Evolutionary conservation across 345 rosid genomes (phyloP), one percentile per base, ranked within the genome.

Genomic region (Euphorbia tirucalli): DNA sequence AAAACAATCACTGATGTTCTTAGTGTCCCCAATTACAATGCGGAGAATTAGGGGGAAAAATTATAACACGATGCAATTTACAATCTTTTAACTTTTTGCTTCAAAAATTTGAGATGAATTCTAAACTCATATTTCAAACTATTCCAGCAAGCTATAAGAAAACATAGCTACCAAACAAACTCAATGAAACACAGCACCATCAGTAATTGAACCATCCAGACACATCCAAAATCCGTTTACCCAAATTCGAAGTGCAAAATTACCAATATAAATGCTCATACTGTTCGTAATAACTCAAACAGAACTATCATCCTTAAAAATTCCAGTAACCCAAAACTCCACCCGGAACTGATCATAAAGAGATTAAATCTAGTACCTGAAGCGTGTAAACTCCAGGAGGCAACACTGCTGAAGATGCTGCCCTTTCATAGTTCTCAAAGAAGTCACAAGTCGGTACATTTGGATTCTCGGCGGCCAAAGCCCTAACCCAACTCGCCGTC

Each of bases 301-400:
- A n/a, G n/a, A n/a, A n/a, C n/a, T n/a, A n/a, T n/a, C n/a, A n/a
- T n/a, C n/a, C n/a, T n/a, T n/a, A n/a, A n/a, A n/a, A n/a, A n/a
- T n/a, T n/a, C n/a, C n/a, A n/a, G n/a, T n/a, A n/a, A n/a, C n/a
- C n/a, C n/a, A n/a, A n/a, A n/a, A n/a, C n/a, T n/a, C n/a, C n/a
- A n/a, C n/a, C n/a, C n/a, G n/a, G n/a, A n/a, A n/a, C n/a, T n/a
- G 21, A 54, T 27, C 28, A 16, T 1, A 41, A 28, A n/a, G 24
- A 55, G 28, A 22, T 18, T 24, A 11, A 35, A 15, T 37, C 43
- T 15, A 28, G 28, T 78, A 89, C 99, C 96, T 95, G 96, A 57
- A 95, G 81, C 6, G 94, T 92, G 79, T 95, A 95, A 73, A 95
- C 97, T 32, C 98, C 99, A 9, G 98, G 96, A 11, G 98, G 97